Evolutionary conservation across 768 basidiomycete genomes (phyloP), one percentile per base, ranked within the genome.

Genomic region (Russula earlei): DNA sequence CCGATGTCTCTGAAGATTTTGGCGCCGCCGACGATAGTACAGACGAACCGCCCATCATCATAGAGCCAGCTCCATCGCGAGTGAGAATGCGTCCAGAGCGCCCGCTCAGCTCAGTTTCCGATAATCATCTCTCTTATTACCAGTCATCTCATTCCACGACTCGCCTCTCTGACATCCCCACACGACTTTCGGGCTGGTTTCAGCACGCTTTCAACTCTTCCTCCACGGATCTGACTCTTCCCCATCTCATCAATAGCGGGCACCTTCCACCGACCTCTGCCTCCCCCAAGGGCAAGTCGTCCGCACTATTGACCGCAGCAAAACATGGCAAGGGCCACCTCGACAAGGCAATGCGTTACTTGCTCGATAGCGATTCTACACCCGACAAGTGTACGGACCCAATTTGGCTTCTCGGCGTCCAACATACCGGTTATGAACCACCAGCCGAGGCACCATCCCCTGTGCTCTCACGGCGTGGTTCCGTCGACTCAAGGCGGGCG

Each of bases 391-490:
- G 83, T 52, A 65, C 77, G 0, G 89, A 93, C 19, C 79, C 85
- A 0, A 95, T 97, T 27, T 96, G 92, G 92, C 70, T 96, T 2
- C 75, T 96, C 22, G 94, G 93, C 37, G 83, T 91, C 3, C 76
- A 80, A 60, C 91, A 92, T 58, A 77, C 81, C 3, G 89, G 88
- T 0, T 89, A 83, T 62, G 87, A 86, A 60, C 70, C 73, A 9
- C 68, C 66, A 1, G 60, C 68, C 0, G 66, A 69, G 10, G 15
- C 58, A 54, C 3, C 52, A 38, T 15, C 59, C 1, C 55, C 58
- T 1, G 52, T 55, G 15, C 47, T 60, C 43, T 64, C 63, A 33
- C 72, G 72, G 14, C 73, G 77, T 56, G 66, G 70, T 46, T 74
- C 73, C 31, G 52, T 67, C 52, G 73, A 75, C 47, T 77, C 75